A percentile compares a stretch with the other conserved stretches of the same genome.
These are phyloP conservation scores for Dactylonectria macrodidyma DNA, from an alignment of 2,329 filamentous ascomycete genomes.

Conservation along the genomic window DNA sequence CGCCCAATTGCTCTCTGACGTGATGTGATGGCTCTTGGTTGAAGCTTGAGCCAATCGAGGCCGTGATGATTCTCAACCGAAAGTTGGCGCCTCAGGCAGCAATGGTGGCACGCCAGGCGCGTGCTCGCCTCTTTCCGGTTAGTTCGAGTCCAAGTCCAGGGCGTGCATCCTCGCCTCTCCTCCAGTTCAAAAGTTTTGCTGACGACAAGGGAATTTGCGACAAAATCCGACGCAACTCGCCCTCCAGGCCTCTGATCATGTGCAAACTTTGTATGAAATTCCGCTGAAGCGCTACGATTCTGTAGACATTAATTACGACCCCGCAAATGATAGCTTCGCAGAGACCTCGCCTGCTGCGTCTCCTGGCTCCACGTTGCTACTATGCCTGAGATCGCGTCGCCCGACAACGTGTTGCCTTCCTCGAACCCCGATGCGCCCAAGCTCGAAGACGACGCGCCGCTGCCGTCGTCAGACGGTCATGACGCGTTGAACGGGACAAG, in stretches of 20 bases:
- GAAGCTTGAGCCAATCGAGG: conserved; percentile 51
- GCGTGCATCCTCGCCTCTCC: conserved; percentile 50
- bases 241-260: conserved; percentile 68
- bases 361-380: conserved; percentile 61
- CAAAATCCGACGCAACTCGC: conserved; percentile 62
- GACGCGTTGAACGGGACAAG: conserved; percentile 37
- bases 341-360: conserved; percentile 66
- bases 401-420: conserved; percentile 57
- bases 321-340: conserved; percentile 71
- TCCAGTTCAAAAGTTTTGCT: conserved; percentile 64
- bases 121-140: conserved; percentile 46
- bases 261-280: conserved; percentile 65
- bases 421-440: conserved; percentile 48
- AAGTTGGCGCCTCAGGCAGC: conserved; percentile 54
- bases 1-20: conserved; percentile 56
- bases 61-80: conserved; percentile 50
- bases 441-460: conserved; percentile 43
- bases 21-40: conserved; percentile 48
- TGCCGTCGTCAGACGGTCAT: conserved; percentile 35
- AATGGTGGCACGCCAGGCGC: conserved; percentile 40
- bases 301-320: conserved; percentile 69
- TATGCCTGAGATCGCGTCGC: conserved; percentile 75
- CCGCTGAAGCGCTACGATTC: conserved; percentile 62
- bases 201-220: conserved; percentile 60
- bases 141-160: conserved; percentile 42